These are phyloP conservation scores for Sugiyamaella xylanicola DNA, from an alignment of 1,139 yeast genomes.

Conservation along the genomic window DNA sequence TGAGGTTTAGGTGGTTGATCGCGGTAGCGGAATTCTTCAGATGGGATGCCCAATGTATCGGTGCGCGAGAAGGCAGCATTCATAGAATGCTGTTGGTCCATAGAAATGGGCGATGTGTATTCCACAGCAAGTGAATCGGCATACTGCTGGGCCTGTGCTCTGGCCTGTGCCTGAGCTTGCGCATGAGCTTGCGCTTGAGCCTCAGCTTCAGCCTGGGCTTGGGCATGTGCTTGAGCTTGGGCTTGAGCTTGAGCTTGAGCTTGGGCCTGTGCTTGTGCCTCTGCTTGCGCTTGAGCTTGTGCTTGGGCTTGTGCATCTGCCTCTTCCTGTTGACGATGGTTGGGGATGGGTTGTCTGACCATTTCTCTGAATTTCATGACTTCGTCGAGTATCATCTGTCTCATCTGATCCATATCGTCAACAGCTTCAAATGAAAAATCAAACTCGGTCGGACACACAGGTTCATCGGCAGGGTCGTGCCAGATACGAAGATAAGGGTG, in stretches of 20 bases:
- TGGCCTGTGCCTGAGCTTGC: constrained; percentile 13
- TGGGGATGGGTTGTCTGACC: constrained; percentile 61
- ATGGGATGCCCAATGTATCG: constrained; percentile 38
- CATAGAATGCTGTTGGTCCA: constrained; percentile 23
- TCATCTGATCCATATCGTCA: constrained; percentile 77
- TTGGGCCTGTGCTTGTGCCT: constrained; percentile 17
- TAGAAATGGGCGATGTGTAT: constrained; percentile 13
- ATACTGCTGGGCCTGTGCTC: constrained; percentile 4
- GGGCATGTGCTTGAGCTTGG: constrained; percentile 16
- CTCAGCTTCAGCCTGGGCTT: constrained; percentile 10
- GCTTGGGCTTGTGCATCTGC: constrained; percentile 30
- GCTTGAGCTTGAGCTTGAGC: constrained; percentile 19
- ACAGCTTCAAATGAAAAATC: constrained; percentile 89
- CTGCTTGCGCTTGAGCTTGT: constrained; percentile 26
- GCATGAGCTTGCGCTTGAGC: constrained; percentile 17
- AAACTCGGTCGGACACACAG: constrained; percentile 77
- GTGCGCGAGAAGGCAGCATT: constrained; percentile 12
- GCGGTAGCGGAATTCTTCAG: constrained; percentile 46
- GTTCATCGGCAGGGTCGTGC: constrained; percentile 98
- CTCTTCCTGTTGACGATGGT: constrained; percentile 29
- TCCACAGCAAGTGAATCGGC: constrained; percentile 6
- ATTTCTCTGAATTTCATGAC: constrained; percentile 77
- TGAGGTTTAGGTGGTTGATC: constrained; percentile 50
- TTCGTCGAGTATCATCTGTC: constrained; percentile 76
- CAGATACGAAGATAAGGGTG: constrained; percentile 90